phyloP scores from a whole-genome alignment of 176 grass and related monocot species.

The Eleusine indica region DNA sequence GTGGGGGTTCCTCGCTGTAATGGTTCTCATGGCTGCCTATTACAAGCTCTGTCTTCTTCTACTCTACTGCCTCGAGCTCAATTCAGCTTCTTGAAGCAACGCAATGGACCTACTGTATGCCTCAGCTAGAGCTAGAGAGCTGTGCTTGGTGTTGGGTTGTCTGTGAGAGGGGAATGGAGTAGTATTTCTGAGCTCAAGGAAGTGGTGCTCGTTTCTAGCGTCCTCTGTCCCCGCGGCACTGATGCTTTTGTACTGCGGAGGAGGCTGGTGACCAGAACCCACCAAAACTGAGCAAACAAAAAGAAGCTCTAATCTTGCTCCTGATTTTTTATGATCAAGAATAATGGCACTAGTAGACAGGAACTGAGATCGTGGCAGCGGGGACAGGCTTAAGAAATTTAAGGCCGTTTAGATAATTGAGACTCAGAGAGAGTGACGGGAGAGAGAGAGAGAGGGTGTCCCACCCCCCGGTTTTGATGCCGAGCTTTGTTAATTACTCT shows the following conservation, averaged over 20 bases:
- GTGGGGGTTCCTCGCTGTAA: conserved; percentile 66
- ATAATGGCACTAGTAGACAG: conserved; percentile 20
- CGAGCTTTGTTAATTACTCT: not conserved
- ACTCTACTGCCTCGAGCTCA: conserved; percentile 12
- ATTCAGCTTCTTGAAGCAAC: conserved; percentile 18
- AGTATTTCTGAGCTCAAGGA: not conserved
- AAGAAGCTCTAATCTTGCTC: conserved; percentile 7
- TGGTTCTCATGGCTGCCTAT: conserved; percentile 62
- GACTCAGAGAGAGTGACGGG: conserved; percentile 8
- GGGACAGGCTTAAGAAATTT: conserved; percentile 39
- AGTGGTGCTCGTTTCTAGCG: not conserved
- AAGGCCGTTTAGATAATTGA: conserved; percentile 38
- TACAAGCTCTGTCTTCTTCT: not conserved
- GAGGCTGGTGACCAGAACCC: conserved; percentile 38
- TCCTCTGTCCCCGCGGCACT: not conserved
- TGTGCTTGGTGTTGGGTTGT: conserved; percentile 21
- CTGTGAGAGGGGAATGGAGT: conserved; percentile 4
- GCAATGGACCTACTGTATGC: conserved; percentile 20
- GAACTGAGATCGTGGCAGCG: conserved; percentile 32
- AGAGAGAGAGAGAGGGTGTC: not conserved
- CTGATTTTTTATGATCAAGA: conserved; percentile 30
- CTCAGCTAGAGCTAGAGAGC: not conserved
- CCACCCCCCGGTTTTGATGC: conserved; percentile 24
- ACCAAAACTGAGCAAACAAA: conserved; percentile 45
- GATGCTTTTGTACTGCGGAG: conserved; percentile 46